A percentile compares a stretch with the other conserved stretches of the same genome.
Conservation (phyloP, 257 asterid genomes). For the Nicotiana undulata region DNA sequence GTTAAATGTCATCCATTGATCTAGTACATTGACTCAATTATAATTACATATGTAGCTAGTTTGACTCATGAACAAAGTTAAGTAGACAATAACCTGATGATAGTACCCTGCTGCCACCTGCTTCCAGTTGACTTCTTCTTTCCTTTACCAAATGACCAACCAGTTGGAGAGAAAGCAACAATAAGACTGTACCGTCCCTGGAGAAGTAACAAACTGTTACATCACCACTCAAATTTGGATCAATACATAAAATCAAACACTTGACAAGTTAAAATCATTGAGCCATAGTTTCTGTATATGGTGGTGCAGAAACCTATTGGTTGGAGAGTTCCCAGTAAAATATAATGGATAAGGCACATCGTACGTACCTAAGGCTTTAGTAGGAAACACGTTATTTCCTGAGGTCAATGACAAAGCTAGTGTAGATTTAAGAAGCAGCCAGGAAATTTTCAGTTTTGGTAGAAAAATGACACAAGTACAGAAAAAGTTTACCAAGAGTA, state of each 20-base stretch:
- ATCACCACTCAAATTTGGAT: background rate
- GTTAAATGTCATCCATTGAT: background rate
- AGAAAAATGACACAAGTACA: background rate
- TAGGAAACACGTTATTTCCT: background rate
- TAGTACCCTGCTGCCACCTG: constrained; percentile 93
- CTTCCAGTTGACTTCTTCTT: constrained; percentile 71
- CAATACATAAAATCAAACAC: background rate
- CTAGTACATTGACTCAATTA: background rate
- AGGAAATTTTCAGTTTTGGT: background rate
- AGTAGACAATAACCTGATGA: constrained; percentile 55
- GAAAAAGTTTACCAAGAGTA: background rate
- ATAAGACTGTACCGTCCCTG: constrained; percentile 67
- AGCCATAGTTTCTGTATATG: background rate
- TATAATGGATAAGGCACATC: background rate
- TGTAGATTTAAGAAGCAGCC: background rate
- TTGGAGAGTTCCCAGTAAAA: background rate
- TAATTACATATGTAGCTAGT: background rate
- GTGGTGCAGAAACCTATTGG: background rate
- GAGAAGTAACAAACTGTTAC: background rate
- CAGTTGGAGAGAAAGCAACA: constrained; percentile 92
- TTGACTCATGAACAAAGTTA: background rate
- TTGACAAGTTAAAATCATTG: too few species aligned
- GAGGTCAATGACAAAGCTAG: background rate
- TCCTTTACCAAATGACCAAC: constrained; percentile 90
- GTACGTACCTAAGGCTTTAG: background rate